Conservation (phyloP, 805 yeast species). For the Kodamaea nitidulidarum region DNA sequence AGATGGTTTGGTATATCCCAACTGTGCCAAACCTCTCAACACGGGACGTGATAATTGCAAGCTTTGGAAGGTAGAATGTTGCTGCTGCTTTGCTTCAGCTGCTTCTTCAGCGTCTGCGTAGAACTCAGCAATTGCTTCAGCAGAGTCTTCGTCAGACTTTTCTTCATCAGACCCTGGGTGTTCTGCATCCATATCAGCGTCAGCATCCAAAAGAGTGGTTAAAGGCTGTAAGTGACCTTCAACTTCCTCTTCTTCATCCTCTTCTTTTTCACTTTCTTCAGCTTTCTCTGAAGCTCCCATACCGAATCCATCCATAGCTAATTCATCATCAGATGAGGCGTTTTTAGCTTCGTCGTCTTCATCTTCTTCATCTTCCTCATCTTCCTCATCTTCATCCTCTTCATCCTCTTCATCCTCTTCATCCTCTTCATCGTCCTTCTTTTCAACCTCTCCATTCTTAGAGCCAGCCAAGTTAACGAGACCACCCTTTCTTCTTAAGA, state of each 20-base stretch:
- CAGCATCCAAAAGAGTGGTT: slow-evolving; percentile 8
- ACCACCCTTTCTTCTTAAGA: slow-evolving; percentile 82
- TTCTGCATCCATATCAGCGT: slow-evolving; percentile 18
- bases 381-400: slow-evolving; percentile 23
- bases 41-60: slow-evolving; percentile 87
- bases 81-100: slow-evolving; percentile 40
- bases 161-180: slow-evolving; percentile 18
- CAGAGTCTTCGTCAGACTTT: slow-evolving; percentile 47
- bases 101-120: slow-evolving; percentile 59
- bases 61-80: slow-evolving; percentile 66
- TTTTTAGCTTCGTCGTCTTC: slow-evolving; percentile 33
- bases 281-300: slow-evolving; percentile 44
- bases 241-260: slow-evolving; percentile 23
- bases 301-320: slow-evolving; percentile 44
- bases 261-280: slow-evolving; percentile 22
- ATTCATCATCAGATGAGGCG: slow-evolving; percentile 35
- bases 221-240: slow-evolving; percentile 20
- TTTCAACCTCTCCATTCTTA: slow-evolving; percentile 13
- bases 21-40: slow-evolving; percentile 70
- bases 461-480: slow-evolving; percentile 49
- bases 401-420: slow-evolving; percentile 23
- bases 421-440: slow-evolving; percentile 16
- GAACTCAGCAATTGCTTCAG: slow-evolving; percentile 78
- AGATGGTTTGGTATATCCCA: slow-evolving; percentile 86
- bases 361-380: slow-evolving; percentile 21